Evolutionary conservation across 2,329 filamentous ascomycete genomes (phyloP).

Genomic region (Huntiella savannae): DNA sequence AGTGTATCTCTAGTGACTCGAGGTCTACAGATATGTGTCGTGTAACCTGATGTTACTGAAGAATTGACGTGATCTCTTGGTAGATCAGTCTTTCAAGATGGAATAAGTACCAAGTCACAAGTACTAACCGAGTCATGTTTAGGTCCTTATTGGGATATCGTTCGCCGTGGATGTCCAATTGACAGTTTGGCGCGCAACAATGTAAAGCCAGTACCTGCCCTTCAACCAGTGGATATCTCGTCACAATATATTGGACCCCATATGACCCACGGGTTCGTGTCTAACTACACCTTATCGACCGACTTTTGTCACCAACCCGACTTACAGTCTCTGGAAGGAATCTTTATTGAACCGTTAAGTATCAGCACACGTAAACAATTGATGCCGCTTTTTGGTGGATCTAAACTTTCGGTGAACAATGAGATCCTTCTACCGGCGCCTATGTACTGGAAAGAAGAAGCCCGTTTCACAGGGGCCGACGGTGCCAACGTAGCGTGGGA

Average conservation of each 20-base stretch:
- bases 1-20: background rate
- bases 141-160: slow-evolving; percentile 39
- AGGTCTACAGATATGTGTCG: background rate
- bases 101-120: background rate
- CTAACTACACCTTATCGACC: slow-evolving; percentile 40
- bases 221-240: slow-evolving; percentile 25
- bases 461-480: slow-evolving; percentile 39
- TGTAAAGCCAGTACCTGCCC: slow-evolving; percentile 24
- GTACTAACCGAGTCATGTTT: background rate
- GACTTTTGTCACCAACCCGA: slow-evolving; percentile 49
- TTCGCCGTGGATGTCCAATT: slow-evolving; percentile 40
- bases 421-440: slow-evolving; percentile 51
- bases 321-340: slow-evolving; percentile 41
- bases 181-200: slow-evolving; percentile 38
- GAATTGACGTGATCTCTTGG: background rate
- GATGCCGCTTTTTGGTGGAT: slow-evolving; percentile 49
- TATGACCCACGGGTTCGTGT: slow-evolving; percentile 36
- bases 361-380: slow-evolving; percentile 36
- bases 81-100: background rate
- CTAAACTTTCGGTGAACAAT: slow-evolving; percentile 49
- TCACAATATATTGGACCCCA: slow-evolving; percentile 28
- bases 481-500: slow-evolving; percentile 36
- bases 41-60: background rate
- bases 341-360: slow-evolving; percentile 41
- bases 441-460: slow-evolving; percentile 48